These are phyloP conservation scores for Castanea mollissima DNA, from an alignment of 306 rosid genomes.

Conservation along the genomic window DNA sequence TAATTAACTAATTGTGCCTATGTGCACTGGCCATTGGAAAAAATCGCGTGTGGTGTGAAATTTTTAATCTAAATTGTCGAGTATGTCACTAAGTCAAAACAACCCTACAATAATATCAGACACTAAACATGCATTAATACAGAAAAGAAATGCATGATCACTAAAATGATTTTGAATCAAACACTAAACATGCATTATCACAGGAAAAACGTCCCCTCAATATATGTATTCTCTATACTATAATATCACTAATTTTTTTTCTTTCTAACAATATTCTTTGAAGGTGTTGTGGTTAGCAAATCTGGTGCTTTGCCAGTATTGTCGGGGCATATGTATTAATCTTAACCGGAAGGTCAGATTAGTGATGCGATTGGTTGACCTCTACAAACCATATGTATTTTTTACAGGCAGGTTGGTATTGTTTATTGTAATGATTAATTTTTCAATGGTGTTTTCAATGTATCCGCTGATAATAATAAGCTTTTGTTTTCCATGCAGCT, in stretches of 20 bases:
- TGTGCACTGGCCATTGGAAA: too few species aligned
- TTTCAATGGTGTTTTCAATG: background rate
- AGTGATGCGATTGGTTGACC: slow-evolving; percentile 22
- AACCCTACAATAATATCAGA: too few species aligned
- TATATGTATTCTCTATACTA: too few species aligned
- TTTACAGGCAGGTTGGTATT: slow-evolving; percentile 35
- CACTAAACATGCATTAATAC: too few species aligned
- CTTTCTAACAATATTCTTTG: background rate
- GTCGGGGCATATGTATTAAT: background rate
- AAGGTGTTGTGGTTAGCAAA: slow-evolving; percentile 35
- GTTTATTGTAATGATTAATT: background rate
- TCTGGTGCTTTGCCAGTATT: background rate
- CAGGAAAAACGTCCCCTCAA: too few species aligned
- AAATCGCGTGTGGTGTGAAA: too few species aligned
- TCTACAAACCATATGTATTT: slow-evolving; percentile 29
- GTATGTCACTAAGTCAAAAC: too few species aligned
- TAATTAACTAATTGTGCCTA: too few species aligned
- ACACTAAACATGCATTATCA: too few species aligned
- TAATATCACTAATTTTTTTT: background rate
- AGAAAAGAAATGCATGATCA: too few species aligned
- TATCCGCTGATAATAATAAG: background rate
- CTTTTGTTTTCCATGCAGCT: slow-evolving; percentile 21
- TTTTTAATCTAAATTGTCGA: too few species aligned
- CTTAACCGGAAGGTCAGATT: background rate
- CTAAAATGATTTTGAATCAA: too few species aligned